phyloP scores from a whole-genome alignment of 768 basidiomycete species.

The Suillus lakei region DNA sequence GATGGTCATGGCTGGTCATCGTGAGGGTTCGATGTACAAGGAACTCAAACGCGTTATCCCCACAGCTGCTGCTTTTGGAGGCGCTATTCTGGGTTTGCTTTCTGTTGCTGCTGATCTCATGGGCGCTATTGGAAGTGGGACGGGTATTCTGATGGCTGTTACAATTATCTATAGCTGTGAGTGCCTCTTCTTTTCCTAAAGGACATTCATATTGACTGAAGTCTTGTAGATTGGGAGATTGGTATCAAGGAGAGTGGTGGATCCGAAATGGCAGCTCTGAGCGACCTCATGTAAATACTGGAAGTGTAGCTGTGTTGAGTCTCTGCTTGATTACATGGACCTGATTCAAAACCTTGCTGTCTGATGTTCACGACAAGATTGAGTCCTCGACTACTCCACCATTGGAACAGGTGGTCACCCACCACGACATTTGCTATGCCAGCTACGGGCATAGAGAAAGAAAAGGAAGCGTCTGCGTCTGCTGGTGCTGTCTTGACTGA shows the following conservation, averaged over 20 bases:
- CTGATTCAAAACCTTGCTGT: not conserved
- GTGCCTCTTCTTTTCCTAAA: not conserved
- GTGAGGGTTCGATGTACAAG: constrained; percentile 99
- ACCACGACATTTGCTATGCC: constrained; percentile 30
- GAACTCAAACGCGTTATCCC: constrained; percentile 98
- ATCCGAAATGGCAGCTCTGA: constrained; percentile 81
- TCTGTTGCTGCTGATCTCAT: constrained; percentile 92
- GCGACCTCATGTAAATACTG: constrained; percentile 65
- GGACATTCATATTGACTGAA: not conserved
- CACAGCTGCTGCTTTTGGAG: constrained; percentile 96
- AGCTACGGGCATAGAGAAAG: constrained; percentile 27
- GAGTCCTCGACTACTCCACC: constrained; percentile 13
- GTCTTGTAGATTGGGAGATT: constrained; percentile 84
- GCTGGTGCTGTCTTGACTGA: constrained; percentile 44
- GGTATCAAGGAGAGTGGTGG: constrained; percentile 81
- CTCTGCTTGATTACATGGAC: not conserved
- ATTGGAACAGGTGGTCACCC: constrained; percentile 28
- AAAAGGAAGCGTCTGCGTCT: constrained; percentile 48
- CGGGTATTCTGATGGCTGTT: constrained; percentile 96
- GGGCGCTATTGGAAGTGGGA: constrained; percentile 95
- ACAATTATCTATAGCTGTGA: constrained; percentile 91
- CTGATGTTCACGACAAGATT: not conserved
- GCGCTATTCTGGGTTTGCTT: constrained; percentile 92
- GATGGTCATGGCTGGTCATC: constrained; percentile 92
- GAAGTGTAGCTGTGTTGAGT: not conserved